Conservation (phyloP, 2,329 filamentous ascomycete species). For the Nigrograna mackinnonii region DNA sequence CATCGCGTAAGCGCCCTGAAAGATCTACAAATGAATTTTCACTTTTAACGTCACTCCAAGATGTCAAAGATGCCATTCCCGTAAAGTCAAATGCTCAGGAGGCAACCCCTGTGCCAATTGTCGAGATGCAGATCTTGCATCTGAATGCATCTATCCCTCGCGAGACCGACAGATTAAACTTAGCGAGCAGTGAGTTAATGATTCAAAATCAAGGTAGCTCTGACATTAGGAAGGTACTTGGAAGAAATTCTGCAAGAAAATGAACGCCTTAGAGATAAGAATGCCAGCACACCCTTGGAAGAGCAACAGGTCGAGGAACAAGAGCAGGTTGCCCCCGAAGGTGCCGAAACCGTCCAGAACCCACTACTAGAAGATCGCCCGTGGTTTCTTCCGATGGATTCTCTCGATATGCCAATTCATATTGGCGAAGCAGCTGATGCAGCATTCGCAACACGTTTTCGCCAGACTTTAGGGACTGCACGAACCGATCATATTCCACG, state of each 20-base stretch:
- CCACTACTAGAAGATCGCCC: slow-evolving; percentile 39
- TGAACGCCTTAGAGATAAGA: slow-evolving; percentile 22
- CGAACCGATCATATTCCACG: slow-evolving; percentile 34
- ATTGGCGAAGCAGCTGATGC: slow-evolving; percentile 43
- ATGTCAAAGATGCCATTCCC: slow-evolving; percentile 28
- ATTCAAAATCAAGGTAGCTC: not conserved
- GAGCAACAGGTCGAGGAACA: not conserved
- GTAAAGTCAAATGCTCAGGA: slow-evolving; percentile 40
- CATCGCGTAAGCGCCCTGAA: not conserved
- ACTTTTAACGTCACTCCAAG: slow-evolving; percentile 7
- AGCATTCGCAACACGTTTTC: slow-evolving; percentile 41
- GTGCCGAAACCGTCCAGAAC: slow-evolving; percentile 25
- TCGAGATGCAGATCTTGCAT: slow-evolving; percentile 12
- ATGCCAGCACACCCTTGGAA: not conserved
- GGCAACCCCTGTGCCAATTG: slow-evolving; percentile 36
- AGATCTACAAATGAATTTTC: not conserved
- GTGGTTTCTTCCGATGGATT: slow-evolving; percentile 39
- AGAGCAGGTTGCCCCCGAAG: not conserved
- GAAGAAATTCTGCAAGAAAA: slow-evolving; percentile 34
- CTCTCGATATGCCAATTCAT: slow-evolving; percentile 36
- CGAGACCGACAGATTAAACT: slow-evolving; percentile 34
- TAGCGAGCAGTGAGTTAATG: slow-evolving; percentile 21
- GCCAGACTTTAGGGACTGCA: slow-evolving; percentile 31
- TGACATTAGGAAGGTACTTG: slow-evolving; percentile 20
- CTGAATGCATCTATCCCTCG: slow-evolving; percentile 27